Base-by-base conservation (phyloP, 768 basidiomycete genomes). In the Termitomyces sp. region DNA sequence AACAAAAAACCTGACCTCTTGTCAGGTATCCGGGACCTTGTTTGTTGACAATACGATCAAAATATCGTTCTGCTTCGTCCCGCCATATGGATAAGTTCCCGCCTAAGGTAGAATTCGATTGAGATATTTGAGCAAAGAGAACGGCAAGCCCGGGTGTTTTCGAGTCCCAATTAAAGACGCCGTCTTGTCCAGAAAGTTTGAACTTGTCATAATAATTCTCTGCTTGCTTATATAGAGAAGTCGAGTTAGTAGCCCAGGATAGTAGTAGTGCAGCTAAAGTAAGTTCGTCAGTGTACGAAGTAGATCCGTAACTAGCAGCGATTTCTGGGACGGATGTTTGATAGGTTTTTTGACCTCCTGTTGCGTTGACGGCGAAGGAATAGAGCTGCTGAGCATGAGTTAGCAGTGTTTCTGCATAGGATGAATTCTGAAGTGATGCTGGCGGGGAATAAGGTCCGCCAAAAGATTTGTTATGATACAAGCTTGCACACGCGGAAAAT, bases 121-220 rank as follows among this genome's bases (percentile, higher is more conserved):
- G 76, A 1, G 85, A 82, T 27, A 92, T 76, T 64, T 96, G 91
- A 1, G 87, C 79, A 58, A 87, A 90, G 7, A 96, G 71, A 20
- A 95, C 81, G 42, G 84, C 80, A 0, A 92, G 65, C 2, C 86
- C 94, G 1, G 92, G 88, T 1, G 81, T 83, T 69, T 91, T 89
- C 3, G 83, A 81, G 67, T 94, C 94, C 94, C 94, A 98, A 68
- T 94, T 94, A 72, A 94, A 90, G 5, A 88, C 84, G 2, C 75
- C 71, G 46, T 85, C 72, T 34, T 78, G 72, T 1, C 76, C 75
- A 2, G 71, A 69, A 0, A 95, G 75, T 24, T 76, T 68, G 65
- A 82, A 89, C 32, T 81, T 71, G 10, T 72, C 65, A 68, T 85
- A 93, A 65, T 82, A 83, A 7, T 72, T 67, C 65, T 83, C 77